Conservation (phyloP, 2,329 filamentous ascomycete species). For the Neofusicoccum sp. region DNA sequence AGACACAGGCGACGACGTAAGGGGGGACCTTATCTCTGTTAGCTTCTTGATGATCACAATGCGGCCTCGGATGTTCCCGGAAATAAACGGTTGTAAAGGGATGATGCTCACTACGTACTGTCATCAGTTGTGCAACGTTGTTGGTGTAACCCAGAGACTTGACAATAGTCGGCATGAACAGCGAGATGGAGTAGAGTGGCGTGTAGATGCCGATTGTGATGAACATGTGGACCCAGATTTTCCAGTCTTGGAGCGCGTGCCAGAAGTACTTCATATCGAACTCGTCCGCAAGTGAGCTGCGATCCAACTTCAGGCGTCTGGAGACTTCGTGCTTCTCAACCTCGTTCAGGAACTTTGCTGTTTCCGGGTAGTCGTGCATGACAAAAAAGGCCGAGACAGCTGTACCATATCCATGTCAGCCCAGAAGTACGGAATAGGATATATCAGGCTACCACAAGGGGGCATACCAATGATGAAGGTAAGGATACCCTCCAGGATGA, state of each 20-base stretch:
- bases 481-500: constrained; percentile 38
- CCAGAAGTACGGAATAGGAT: no score
- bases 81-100: neutral
- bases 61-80: neutral
- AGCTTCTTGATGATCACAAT: neutral
- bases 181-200: constrained; percentile 49
- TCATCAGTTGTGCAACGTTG: constrained; percentile 64
- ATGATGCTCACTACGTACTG: constrained; percentile 34
- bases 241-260: constrained; percentile 45
- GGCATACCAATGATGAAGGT: constrained; percentile 32
- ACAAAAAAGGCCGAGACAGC: constrained; percentile 43
- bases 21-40: constrained; percentile 51
- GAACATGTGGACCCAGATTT: constrained; percentile 47
- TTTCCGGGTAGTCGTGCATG: constrained; percentile 63
- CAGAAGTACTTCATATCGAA: constrained; percentile 42
- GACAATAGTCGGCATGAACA: constrained; percentile 63
- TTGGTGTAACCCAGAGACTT: constrained; percentile 63
- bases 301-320: constrained; percentile 38
- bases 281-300: constrained; percentile 38
- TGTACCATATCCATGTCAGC: neutral
- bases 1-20: constrained; percentile 54
- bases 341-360: constrained; percentile 60
- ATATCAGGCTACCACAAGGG: no score
- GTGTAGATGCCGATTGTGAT: constrained; percentile 44
- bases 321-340: constrained; percentile 51